Percentiles rank a stretch among this genome's conserved stretches.
Conservation (phyloP, 768 basidiomycete genomes). For the Holtermanniella nyarrowii region DNA sequence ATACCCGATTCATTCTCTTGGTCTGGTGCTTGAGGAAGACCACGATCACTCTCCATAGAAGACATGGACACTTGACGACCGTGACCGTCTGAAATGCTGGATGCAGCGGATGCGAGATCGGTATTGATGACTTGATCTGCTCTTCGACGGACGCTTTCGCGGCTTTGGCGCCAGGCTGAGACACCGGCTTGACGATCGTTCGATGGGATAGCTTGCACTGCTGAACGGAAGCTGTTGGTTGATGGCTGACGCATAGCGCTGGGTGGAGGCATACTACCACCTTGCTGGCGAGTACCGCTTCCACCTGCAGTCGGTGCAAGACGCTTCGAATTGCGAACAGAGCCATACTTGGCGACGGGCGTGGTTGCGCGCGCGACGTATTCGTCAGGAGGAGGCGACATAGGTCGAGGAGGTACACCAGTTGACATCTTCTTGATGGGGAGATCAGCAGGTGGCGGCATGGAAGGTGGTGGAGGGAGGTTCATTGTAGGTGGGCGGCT, state of each 20-base stretch:
- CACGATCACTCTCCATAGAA: slow-evolving; percentile 15
- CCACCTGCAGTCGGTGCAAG: slow-evolving; percentile 20
- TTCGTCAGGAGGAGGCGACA: slow-evolving; percentile 84
- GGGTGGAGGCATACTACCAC: slow-evolving; percentile 20
- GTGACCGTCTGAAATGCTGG: slow-evolving; percentile 14
- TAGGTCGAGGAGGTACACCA: slow-evolving; percentile 70
- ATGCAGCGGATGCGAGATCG: slow-evolving; percentile 15
- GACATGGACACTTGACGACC: slow-evolving; percentile 28
- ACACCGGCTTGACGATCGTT: slow-evolving; percentile 5
- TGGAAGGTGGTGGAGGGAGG: slow-evolving; percentile 38
- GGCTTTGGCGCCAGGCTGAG: slow-evolving; percentile 15
- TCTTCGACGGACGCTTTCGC: slow-evolving; percentile 20
- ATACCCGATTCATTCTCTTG: not conserved
- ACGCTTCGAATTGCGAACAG: slow-evolving; percentile 10
- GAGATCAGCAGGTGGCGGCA: slow-evolving; percentile 45
- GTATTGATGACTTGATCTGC: slow-evolving; percentile 20
- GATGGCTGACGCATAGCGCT: slow-evolving; percentile 23
- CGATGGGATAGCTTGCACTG: slow-evolving; percentile 9
- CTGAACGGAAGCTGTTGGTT: slow-evolving; percentile 7
- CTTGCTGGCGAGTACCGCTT: slow-evolving; percentile 18
- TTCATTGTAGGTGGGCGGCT: slow-evolving; percentile 33
- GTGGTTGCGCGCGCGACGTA: slow-evolving; percentile 70
- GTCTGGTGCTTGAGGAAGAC: not conserved
- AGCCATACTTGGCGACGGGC: slow-evolving; percentile 21
- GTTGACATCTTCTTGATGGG: slow-evolving; percentile 71